These are phyloP conservation scores for Leucosporidium creatinivorum DNA, from an alignment of 768 basidiomycete genomes.

Conservation along the genomic window DNA sequence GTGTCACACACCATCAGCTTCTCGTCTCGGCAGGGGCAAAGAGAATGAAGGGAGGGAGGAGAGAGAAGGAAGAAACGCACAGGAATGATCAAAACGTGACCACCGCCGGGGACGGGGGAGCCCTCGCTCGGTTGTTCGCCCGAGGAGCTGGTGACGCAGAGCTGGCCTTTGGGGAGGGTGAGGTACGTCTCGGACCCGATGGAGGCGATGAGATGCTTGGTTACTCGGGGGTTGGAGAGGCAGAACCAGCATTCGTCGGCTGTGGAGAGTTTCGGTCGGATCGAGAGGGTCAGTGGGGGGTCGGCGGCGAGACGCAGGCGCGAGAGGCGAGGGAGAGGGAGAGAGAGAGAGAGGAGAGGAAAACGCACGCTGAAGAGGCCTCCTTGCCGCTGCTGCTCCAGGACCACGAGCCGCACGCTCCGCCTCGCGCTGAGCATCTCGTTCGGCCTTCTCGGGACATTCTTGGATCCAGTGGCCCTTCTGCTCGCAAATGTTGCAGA, in stretches of 20 bases:
- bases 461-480: constrained; percentile 72
- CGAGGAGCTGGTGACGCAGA: constrained; percentile 66
- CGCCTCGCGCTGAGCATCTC: constrained; percentile 48
- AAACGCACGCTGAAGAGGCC: constrained; percentile 69
- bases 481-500: constrained; percentile 76
- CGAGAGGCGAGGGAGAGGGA: not conserved
- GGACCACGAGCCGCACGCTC: constrained; percentile 20
- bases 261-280: too few species aligned
- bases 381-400: constrained; percentile 53
- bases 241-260: constrained; percentile 99
- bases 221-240: constrained; percentile 82
- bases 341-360: not conserved
- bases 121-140: constrained; percentile 29
- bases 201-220: constrained; percentile 92
- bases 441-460: constrained; percentile 49
- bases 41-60: not conserved
- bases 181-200: constrained; percentile 92
- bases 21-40: not conserved
- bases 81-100: constrained; percentile 87
- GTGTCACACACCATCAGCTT: not conserved
- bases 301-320: too few species aligned
- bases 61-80: constrained; percentile 42
- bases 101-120: constrained; percentile 75
- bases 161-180: constrained; percentile 92
- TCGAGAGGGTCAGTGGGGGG: too few species aligned